Conservation (phyloP, 2,329 filamentous ascomycete species). For the Penicillium psychrosexuale region DNA sequence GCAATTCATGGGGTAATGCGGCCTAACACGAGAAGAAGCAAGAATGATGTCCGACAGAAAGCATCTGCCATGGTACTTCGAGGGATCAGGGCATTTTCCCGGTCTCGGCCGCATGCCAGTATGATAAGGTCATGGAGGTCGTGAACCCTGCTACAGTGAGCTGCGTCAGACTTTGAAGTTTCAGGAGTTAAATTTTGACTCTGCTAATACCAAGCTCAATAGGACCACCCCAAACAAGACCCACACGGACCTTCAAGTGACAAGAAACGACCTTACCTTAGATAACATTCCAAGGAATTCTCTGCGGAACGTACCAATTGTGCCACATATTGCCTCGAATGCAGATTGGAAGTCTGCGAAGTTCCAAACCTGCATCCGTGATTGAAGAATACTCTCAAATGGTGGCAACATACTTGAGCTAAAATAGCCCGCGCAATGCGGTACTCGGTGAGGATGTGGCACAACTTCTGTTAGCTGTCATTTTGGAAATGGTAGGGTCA, state of each 20-base stretch:
- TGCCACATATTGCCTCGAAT: background rate
- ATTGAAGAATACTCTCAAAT: background rate
- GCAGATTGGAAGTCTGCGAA: background rate
- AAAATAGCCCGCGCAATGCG: background rate
- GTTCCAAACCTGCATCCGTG: no score
- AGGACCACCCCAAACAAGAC: background rate
- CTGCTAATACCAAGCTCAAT: background rate
- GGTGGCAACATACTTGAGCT: background rate
- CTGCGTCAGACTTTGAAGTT: background rate
- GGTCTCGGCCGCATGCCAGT: background rate
- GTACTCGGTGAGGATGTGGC: background rate
- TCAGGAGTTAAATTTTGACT: no score
- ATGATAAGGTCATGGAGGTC: background rate
- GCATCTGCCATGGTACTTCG: background rate
- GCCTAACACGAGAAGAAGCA: no score
- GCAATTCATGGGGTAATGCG: no score
- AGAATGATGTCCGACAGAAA: no score
- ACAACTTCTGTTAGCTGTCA: background rate
- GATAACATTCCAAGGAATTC: background rate
- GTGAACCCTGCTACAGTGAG: background rate
- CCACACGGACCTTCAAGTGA: background rate
- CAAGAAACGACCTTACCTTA: background rate
- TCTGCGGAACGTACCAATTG: no score
- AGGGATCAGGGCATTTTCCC: background rate
- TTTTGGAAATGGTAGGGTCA: background rate